Conservation (phyloP, 345 rosid species). For the Eucalyptus shirleyi region DNA sequence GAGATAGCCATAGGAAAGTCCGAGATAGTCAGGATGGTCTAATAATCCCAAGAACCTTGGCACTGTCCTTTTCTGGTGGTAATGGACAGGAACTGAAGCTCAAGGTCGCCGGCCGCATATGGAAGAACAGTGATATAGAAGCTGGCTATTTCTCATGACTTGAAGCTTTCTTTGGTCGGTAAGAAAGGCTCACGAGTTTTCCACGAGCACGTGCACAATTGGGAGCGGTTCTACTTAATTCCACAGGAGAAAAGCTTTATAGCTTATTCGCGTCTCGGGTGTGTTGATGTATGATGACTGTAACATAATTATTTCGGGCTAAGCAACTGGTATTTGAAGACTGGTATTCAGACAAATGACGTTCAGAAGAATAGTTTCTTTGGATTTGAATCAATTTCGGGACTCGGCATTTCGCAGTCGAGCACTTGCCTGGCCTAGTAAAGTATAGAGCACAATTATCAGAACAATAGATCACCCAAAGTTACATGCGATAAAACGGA, state of each 20-base stretch:
- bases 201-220: background rate
- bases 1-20: slow-evolving; percentile 43
- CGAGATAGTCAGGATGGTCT: slow-evolving; percentile 49
- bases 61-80: slow-evolving; percentile 44
- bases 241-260: background rate
- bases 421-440: background rate
- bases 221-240: background rate
- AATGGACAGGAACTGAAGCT: slow-evolving; percentile 34
- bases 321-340: background rate
- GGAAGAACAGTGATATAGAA: slow-evolving; percentile 27
- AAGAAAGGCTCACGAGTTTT: background rate
- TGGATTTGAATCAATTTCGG: background rate
- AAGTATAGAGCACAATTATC: background rate
- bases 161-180: background rate
- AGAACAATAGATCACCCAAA: background rate
- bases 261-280: background rate
- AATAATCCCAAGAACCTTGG: slow-evolving; percentile 35
- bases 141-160: background rate
- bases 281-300: background rate
- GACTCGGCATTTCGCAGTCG: background rate
- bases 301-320: background rate
- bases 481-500: background rate
- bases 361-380: background rate
- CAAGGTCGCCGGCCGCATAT: slow-evolving; percentile 34
- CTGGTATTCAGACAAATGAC: background rate